A percentile compares a stretch with the other conserved stretches of the same genome.
Conservation (phyloP, 768 basidiomycete species). For the Royoungia palumana region DNA sequence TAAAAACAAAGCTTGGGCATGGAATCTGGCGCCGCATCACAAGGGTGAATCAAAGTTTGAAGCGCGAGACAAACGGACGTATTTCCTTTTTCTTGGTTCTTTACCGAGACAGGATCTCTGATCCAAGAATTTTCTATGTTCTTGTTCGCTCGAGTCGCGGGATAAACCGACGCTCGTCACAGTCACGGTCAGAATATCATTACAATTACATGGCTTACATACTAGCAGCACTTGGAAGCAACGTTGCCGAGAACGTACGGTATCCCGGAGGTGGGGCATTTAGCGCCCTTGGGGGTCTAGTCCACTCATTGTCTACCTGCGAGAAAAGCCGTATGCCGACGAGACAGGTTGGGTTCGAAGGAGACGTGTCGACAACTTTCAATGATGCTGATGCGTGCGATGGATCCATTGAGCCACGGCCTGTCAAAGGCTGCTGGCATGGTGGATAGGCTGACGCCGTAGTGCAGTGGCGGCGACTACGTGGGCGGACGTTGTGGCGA, state of each 20-base stretch:
- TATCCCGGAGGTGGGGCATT: slow-evolving; percentile 5
- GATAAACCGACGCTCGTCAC: slow-evolving; percentile 5
- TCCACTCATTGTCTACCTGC: neutral
- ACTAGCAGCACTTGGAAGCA: neutral
- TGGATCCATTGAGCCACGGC: neutral
- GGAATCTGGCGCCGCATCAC: neutral
- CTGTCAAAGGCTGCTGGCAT: no score
- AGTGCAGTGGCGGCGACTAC: slow-evolving; percentile 9
- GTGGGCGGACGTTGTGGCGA: slow-evolving; percentile 11
- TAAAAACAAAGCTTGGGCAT: neutral
- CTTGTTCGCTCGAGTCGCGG: slow-evolving; percentile 19
- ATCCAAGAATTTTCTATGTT: no score
- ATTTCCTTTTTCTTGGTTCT: neutral
- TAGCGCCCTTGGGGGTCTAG: neutral
- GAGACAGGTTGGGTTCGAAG: neutral
- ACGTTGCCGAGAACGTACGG: slow-evolving; percentile 12
- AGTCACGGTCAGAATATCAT: slow-evolving; percentile 2
- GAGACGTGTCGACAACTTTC: neutral
- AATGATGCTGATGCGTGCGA: neutral
- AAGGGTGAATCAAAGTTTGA: slow-evolving; percentile 24
- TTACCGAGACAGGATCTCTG: slow-evolving; percentile 16
- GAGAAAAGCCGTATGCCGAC: neutral
- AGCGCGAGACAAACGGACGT: slow-evolving; percentile 1
- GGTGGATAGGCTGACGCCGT: no score
- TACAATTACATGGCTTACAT: slow-evolving; percentile 5